These are phyloP conservation scores for Eucalyptus viminalis DNA, from an alignment of 345 rosid genomes.

Conservation along the genomic window DNA sequence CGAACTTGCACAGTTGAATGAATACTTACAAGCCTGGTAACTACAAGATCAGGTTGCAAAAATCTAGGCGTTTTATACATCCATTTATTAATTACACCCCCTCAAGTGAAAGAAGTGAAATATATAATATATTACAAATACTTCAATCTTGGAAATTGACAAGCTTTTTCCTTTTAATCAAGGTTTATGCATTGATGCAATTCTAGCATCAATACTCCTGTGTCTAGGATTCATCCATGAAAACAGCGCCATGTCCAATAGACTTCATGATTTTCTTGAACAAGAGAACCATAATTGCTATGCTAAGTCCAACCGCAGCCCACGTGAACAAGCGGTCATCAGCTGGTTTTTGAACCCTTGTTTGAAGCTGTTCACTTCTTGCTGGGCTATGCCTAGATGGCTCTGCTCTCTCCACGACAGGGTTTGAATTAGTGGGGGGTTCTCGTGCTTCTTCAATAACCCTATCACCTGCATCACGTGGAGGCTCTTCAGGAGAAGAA, in stretches of 20 bases:
- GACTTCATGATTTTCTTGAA: slow-evolving; percentile 83
- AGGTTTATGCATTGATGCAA: not conserved
- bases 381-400: slow-evolving; percentile 19
- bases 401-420: slow-evolving; percentile 7
- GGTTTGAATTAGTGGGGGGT: slow-evolving; percentile 14
- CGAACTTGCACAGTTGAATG: not conserved
- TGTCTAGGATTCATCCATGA: slow-evolving; percentile 67
- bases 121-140: not conserved
- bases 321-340: slow-evolving; percentile 73
- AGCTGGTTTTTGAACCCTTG: slow-evolving; percentile 45
- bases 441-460: slow-evolving; percentile 30
- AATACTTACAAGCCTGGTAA: not conserved
- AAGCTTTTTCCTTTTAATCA: not conserved
- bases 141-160: not conserved
- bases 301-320: slow-evolving; percentile 85
- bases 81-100: not conserved
- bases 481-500: not conserved
- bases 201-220: not conserved
- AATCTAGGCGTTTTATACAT: not conserved
- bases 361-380: slow-evolving; percentile 6
- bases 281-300: slow-evolving; percentile 79
- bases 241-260: slow-evolving; percentile 60
- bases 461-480: slow-evolving; percentile 18
- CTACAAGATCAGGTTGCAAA: not conserved
- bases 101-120: not conserved